Evolutionary conservation across 306 rosid species (phyloP).

Genomic region (Pyrus betulifolia): DNA sequence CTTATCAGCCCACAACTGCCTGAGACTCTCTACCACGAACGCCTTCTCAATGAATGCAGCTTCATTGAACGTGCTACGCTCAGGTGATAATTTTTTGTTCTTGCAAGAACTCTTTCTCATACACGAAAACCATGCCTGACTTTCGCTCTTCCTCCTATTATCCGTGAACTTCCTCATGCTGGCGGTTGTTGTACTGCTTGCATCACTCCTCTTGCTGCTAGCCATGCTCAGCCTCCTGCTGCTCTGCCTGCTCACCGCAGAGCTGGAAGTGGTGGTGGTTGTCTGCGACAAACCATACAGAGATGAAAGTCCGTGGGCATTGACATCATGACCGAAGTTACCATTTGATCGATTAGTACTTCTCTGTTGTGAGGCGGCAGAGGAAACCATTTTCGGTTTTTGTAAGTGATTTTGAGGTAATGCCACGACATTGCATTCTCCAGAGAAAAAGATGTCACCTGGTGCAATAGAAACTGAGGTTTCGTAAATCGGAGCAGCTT

Average conservation of each 20-base stretch:
- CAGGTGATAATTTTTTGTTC: slow-evolving; percentile 50
- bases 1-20: slow-evolving; percentile 81
- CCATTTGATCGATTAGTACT: slow-evolving; percentile 17
- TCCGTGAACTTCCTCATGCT: slow-evolving; percentile 53
- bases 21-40: slow-evolving; percentile 46
- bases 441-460: slow-evolving; percentile 80
- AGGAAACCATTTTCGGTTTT: slow-evolving; percentile 18
- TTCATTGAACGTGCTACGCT: slow-evolving; percentile 41
- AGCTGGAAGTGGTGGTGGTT: slow-evolving; percentile 24
- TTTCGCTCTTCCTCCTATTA: slow-evolving; percentile 41
- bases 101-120: slow-evolving; percentile 58
- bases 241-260: slow-evolving; percentile 38
- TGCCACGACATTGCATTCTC: slow-evolving; percentile 38
- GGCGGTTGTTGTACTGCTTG: slow-evolving; percentile 40
- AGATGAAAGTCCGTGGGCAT: slow-evolving; percentile 12
- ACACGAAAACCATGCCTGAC: slow-evolving; percentile 60
- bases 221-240: slow-evolving; percentile 26
- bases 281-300: slow-evolving; percentile 30
- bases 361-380: slow-evolving; percentile 15
- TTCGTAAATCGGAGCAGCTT: slow-evolving; percentile 13
- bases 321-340: slow-evolving; percentile 17
- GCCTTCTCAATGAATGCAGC: slow-evolving; percentile 56
- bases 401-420: slow-evolving; percentile 18
- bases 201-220: slow-evolving; percentile 43
- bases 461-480: slow-evolving; percentile 57